phyloP scores from a whole-genome alignment of 768 basidiomycete genomes.

The Jaapia argillacea region DNA sequence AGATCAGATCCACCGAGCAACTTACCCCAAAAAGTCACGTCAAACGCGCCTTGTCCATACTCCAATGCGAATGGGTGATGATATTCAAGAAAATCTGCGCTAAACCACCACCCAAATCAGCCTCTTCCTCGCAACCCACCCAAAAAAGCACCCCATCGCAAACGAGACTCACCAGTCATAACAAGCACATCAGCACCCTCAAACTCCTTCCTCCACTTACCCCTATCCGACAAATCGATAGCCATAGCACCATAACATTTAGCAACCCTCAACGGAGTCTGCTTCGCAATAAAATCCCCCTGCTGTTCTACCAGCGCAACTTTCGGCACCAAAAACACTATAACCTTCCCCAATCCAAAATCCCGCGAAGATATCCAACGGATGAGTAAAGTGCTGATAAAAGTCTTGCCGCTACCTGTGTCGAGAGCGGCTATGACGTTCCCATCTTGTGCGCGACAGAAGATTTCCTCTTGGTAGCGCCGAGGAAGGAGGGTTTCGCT shows the following conservation, averaged over 20 bases:
- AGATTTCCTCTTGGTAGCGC: slow-evolving; percentile 48
- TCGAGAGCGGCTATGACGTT: slow-evolving; percentile 53
- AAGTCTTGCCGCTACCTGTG: slow-evolving; percentile 53
- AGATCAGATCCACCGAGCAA: no score
- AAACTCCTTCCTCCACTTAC: slow-evolving; percentile 56
- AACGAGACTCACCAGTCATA: slow-evolving; percentile 64
- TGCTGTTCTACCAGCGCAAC: slow-evolving; percentile 84
- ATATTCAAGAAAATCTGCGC: slow-evolving; percentile 80
- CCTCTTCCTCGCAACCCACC: no score
- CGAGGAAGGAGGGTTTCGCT: slow-evolving; percentile 34
- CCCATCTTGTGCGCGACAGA: slow-evolving; percentile 34
- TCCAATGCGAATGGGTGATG: slow-evolving; percentile 76
- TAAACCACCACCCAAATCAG: slow-evolving; percentile 24
- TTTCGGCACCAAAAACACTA: slow-evolving; percentile 79
- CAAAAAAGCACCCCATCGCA: no score
- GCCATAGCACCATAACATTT: slow-evolving; percentile 65
- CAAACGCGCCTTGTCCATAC: slow-evolving; percentile 49
- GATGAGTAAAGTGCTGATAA: slow-evolving; percentile 55
- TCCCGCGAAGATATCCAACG: slow-evolving; percentile 59
- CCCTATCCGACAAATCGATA: slow-evolving; percentile 59
- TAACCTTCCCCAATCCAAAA: slow-evolving; percentile 40
- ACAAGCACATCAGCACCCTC: slow-evolving; percentile 65
- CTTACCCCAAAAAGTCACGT: no score
- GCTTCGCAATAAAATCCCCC: slow-evolving; percentile 48
- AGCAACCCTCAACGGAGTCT: slow-evolving; percentile 57